phyloP scores from a whole-genome alignment of 768 basidiomycete species.

The Obba rivulosa region DNA sequence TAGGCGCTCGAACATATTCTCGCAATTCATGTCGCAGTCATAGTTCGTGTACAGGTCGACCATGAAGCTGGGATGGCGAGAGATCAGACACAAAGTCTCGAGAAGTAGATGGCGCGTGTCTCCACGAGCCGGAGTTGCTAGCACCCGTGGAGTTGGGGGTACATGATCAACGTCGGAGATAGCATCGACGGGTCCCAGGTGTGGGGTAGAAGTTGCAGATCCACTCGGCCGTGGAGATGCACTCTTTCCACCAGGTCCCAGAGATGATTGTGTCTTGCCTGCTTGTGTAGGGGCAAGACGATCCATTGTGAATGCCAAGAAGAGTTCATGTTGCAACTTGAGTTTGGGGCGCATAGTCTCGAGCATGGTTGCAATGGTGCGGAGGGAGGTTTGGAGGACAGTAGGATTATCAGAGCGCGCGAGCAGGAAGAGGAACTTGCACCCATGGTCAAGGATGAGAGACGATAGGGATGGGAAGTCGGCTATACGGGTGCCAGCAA shows the following conservation, averaged over 20 bases:
- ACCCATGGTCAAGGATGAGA: constrained; percentile 83
- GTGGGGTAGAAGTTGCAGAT: constrained; percentile 36
- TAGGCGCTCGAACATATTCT: constrained; percentile 90
- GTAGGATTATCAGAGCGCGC: constrained; percentile 84
- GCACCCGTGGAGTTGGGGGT: constrained; percentile 38
- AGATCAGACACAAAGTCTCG: constrained; percentile 79
- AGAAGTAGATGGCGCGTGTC: constrained; percentile 88
- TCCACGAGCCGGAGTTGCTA: constrained; percentile 73
- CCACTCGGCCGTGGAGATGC: constrained; percentile 21
- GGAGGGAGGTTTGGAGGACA: constrained; percentile 75
- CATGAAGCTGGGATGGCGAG: constrained; percentile 86
- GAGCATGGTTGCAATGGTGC: constrained; percentile 84
- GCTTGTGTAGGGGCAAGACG: constrained; percentile 61
- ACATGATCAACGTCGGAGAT: constrained; percentile 17
- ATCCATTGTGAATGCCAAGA: constrained; percentile 91
- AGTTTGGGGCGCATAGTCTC: constrained; percentile 81
- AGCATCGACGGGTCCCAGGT: constrained; percentile 31
- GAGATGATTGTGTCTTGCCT: constrained; percentile 13
- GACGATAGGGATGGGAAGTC: constrained; percentile 71
- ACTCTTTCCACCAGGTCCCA: constrained; percentile 3
- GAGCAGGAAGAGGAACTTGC: constrained; percentile 96
- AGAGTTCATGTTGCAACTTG: constrained; percentile 93
- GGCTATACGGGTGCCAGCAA: constrained; percentile 70
- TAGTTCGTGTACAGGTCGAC: constrained; percentile 95
- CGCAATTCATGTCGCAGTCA: constrained; percentile 95